These are phyloP conservation scores for Albifimbria verrucaria DNA, from an alignment of 2,329 filamentous ascomycete genomes.

Conservation along the genomic window DNA sequence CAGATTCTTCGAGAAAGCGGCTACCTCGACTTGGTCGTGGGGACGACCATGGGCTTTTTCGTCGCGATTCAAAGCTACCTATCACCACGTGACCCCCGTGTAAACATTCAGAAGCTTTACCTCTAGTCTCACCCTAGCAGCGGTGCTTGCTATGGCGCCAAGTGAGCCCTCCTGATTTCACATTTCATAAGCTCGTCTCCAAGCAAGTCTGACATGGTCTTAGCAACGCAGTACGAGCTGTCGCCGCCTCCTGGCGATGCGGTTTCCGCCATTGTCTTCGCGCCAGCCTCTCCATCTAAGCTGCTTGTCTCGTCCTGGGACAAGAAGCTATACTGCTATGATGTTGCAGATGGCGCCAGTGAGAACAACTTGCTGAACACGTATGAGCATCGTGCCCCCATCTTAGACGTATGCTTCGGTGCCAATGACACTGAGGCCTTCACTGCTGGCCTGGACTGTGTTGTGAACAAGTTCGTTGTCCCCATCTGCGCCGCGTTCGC, in stretches of 20 bases:
- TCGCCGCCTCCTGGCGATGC: slow-evolving; percentile 79
- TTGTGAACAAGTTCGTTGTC: slow-evolving; percentile 66
- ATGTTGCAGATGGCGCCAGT: slow-evolving; percentile 59
- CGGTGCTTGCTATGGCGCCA: slow-evolving; percentile 34
- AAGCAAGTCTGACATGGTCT: slow-evolving; percentile 8
- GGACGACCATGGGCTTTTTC: not conserved
- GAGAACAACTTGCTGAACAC: slow-evolving; percentile 60
- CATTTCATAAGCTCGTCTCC: slow-evolving; percentile 8
- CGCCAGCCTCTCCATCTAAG: slow-evolving; percentile 68
- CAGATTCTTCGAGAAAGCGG: slow-evolving; percentile 27
- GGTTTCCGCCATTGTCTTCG: slow-evolving; percentile 83
- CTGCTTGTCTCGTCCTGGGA: slow-evolving; percentile 96
- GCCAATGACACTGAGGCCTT: slow-evolving; percentile 79
- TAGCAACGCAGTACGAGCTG: slow-evolving; percentile 77
- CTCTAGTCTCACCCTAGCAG: slow-evolving; percentile 15
- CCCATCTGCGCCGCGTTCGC: not conserved
- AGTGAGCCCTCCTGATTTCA: slow-evolving; percentile 24
- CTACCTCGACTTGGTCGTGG: too few relatives aligned
- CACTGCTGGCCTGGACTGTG: slow-evolving; percentile 81
- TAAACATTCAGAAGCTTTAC: slow-evolving; percentile 31
- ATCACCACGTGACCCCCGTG: slow-evolving; percentile 33
- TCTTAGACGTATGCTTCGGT: slow-evolving; percentile 90
- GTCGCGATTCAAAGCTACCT: slow-evolving; percentile 4
- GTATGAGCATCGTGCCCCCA: slow-evolving; percentile 78
- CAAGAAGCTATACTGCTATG: slow-evolving; percentile 85